Base-by-base conservation (phyloP, 257 asterid species). In the Echium plantagineum region DNA sequence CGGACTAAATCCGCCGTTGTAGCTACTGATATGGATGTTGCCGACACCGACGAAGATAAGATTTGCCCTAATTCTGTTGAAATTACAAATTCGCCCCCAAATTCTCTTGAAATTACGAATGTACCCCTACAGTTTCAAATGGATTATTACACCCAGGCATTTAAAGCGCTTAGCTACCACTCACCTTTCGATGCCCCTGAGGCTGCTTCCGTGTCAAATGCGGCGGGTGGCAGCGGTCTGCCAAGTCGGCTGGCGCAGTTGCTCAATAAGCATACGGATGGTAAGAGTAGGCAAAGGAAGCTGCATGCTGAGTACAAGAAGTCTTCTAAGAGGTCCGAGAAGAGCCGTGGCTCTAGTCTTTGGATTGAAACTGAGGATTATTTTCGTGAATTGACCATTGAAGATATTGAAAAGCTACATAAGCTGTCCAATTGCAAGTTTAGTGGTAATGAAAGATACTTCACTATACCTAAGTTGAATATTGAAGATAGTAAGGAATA, bases 331-430 rank as follows among this genome's bases (percentile, higher is more conserved):
- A 74, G 69, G 71, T 74, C 78, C 0, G 74, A 77, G 55, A 75
- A 72, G 62, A 57, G 63, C 24, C 78, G 85, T 31, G 90, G 72
- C 28, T 61, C 75, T 32, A 83, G 30, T 66, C 60, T 93, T 52
- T 93, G 99, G 99, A 72, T 48, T 59, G 87, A 84, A 66, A 77
- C 82, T 0, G 94, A 89, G 72, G 97, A 84, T 57, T 93, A 78
- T 70, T 89, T 93, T 64, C 85, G 99, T 5, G 94, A 80, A 60
- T 62, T 89, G 70, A 64, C 67, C 15, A 76, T 62, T 51, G 87
- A 73, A 57, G 99, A 93, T 66, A 59, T 93, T 6, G 95, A 83
- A 64, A 80, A 71, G 76, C 81, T 86, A 57, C 68, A 70, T 49
- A 57, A 66, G 68, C 62, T 74, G 63, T 73, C 90, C 12, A 63